A percentile compares a stretch with the other conserved stretches of the same genome.
Evolutionary conservation across 495 filamentous ascomycete species (phyloP).

Genomic region (Xylaria sp.): DNA sequence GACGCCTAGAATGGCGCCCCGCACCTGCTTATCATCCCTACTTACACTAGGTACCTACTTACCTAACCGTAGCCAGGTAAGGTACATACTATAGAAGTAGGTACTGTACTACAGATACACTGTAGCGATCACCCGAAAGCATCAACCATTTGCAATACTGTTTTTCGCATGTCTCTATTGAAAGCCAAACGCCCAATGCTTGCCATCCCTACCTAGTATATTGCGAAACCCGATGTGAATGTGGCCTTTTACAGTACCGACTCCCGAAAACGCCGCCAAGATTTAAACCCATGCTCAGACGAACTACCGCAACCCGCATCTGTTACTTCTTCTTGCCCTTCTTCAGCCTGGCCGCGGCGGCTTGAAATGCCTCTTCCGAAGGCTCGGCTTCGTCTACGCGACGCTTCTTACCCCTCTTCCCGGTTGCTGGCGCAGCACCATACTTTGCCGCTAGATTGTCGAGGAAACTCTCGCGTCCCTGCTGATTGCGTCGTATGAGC

Average conservation of each 20-base stretch:
- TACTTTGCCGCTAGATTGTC: conserved; percentile 79
- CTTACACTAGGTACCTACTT: not conserved
- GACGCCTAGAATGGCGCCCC: conserved; percentile 1
- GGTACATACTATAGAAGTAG: no score
- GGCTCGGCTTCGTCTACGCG: conserved; percentile 57
- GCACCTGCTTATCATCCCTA: conserved; percentile 3
- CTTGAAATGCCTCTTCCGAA: conserved; percentile 73
- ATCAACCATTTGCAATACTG: not conserved
- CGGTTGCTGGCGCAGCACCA: conserved; percentile 47
- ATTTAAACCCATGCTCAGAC: not conserved
- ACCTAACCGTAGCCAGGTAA: no score
- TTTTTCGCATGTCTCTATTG: not conserved
- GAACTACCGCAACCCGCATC: not conserved
- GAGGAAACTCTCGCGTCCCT: conserved; percentile 59
- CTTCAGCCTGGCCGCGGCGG: conserved; percentile 51
- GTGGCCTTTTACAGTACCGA: not conserved
- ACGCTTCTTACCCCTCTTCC: conserved; percentile 59
- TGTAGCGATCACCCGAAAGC: not conserved
- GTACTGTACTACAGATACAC: no score
- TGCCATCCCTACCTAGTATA: not conserved
- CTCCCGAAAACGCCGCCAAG: conserved; percentile 14
- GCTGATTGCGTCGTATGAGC: conserved; percentile 51
- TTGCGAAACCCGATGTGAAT: not conserved
- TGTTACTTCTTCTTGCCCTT: conserved; percentile 46
- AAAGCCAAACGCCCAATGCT: conserved; percentile 9